phyloP scores from a whole-genome alignment of 352 stramenopile species.

The Lagenidium giganteum region DNA sequence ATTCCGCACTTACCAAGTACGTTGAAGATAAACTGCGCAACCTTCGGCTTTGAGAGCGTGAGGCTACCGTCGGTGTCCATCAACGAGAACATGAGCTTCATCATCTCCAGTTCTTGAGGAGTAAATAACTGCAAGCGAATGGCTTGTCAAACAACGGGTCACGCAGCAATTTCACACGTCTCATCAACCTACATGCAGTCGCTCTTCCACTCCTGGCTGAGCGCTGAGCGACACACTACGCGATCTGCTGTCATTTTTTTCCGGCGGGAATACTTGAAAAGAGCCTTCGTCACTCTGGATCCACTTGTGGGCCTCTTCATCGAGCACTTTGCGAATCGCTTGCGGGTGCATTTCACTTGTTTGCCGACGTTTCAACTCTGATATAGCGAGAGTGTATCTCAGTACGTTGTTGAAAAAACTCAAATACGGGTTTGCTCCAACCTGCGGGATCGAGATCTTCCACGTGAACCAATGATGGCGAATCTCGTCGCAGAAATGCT shows the following conservation, averaged over 20 bases:
- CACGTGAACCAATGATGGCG: no score
- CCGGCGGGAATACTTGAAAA: background rate
- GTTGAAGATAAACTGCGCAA: constrained; percentile 54
- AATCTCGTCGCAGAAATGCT: background rate
- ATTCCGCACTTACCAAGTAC: constrained; percentile 38
- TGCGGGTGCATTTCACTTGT: constrained; percentile 66
- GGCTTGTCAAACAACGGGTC: no score
- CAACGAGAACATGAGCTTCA: constrained; percentile 65
- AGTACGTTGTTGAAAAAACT: no score
- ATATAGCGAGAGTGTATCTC: background rate
- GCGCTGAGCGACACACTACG: no score
- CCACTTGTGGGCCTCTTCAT: constrained; percentile 47
- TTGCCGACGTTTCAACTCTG: constrained; percentile 31
- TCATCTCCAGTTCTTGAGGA: constrained; percentile 46
- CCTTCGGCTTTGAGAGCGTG: constrained; percentile 29
- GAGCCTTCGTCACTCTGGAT: constrained; percentile 31
- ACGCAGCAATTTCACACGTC: no score
- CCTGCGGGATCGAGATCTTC: no score
- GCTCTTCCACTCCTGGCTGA: no score
- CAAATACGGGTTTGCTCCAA: no score
- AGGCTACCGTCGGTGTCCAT: constrained; percentile 62
- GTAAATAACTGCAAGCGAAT: constrained; percentile 29
- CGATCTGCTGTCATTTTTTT: background rate
- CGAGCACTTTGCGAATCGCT: constrained; percentile 37
- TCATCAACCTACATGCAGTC: no score